These are phyloP conservation scores for Venturia carpophila DNA, from an alignment of 2,329 filamentous ascomycete genomes.

Conservation along the genomic window DNA sequence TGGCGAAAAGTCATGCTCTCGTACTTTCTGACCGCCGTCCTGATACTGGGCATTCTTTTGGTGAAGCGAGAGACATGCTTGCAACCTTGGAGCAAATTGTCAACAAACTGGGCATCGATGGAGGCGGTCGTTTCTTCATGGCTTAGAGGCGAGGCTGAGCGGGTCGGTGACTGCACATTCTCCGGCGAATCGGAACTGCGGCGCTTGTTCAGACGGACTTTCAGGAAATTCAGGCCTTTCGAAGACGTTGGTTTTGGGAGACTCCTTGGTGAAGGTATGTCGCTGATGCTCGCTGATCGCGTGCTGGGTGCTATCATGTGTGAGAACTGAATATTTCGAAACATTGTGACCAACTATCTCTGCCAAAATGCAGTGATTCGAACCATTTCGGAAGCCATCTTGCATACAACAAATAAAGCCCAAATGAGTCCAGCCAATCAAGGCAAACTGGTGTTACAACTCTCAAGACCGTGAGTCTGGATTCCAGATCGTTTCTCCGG, in stretches of 20 bases:
- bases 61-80: neutral
- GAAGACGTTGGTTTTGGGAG: neutral
- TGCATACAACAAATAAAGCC: neutral
- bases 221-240: neutral
- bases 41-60: neutral
- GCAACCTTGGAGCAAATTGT: neutral
- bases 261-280: neutral
- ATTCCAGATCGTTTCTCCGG: neutral
- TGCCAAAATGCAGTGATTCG: neutral
- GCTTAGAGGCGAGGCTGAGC: neutral
- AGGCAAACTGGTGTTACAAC: neutral
- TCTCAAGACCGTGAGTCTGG: neutral
- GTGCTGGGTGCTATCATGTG: neutral
- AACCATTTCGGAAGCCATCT: neutral
- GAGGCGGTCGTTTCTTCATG: neutral
- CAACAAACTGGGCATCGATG: neutral
- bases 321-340: neutral
- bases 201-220: neutral
- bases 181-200: neutral
- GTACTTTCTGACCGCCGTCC: neutral
- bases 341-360: neutral
- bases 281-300: neutral
- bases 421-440: neutral
- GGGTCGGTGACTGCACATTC: neutral
- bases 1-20: constrained; percentile 8